Evolutionary conservation across 192 early-diverging fungal genomes (phyloP).

Genomic region (Entomortierella parvispora): DNA sequence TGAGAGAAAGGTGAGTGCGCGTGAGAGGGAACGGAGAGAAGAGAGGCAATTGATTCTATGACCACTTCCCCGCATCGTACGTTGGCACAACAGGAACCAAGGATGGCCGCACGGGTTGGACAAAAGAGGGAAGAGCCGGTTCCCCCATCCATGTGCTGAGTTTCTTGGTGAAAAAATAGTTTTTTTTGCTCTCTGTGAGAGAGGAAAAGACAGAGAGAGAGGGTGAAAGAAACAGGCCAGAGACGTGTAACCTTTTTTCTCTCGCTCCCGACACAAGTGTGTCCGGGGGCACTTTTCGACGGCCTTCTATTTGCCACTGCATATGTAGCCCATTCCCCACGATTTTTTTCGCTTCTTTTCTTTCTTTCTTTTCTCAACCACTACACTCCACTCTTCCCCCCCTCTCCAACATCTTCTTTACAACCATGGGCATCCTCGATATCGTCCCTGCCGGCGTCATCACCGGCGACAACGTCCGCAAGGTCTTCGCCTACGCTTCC

Average conservation of each 20-base stretch:
- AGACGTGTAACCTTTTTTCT: slow-evolving; percentile 1
- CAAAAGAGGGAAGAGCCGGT: neutral
- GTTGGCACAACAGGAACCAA: too few relatives aligned
- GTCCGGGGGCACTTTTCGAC: neutral
- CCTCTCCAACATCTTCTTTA: neutral
- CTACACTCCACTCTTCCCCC: neutral
- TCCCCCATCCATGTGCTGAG: neutral
- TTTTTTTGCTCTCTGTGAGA: neutral
- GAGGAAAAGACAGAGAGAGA: too few relatives aligned
- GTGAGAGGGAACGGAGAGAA: too few relatives aligned
- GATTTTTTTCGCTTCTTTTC: slow-evolving; percentile 14
- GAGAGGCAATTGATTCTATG: too few relatives aligned
- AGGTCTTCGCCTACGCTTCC: slow-evolving; percentile 77
- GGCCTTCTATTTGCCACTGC: too few relatives aligned
- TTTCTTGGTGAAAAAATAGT: too few relatives aligned
- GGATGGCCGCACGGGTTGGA: too few relatives aligned
- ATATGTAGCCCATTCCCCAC: too few relatives aligned
- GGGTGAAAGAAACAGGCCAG: too few relatives aligned
- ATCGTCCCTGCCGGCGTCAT: slow-evolving; percentile 92
- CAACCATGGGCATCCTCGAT: slow-evolving; percentile 77
- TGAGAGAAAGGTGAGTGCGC: too few relatives aligned
- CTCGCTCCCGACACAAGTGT: slow-evolving; percentile 2
- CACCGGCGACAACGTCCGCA: slow-evolving; percentile 92
- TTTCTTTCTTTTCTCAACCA: slow-evolving; percentile 13
- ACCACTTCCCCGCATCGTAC: too few relatives aligned